Base-by-base conservation (phyloP, 164 flowering plant genomes). In the Umbilicus rupestris region DNA sequence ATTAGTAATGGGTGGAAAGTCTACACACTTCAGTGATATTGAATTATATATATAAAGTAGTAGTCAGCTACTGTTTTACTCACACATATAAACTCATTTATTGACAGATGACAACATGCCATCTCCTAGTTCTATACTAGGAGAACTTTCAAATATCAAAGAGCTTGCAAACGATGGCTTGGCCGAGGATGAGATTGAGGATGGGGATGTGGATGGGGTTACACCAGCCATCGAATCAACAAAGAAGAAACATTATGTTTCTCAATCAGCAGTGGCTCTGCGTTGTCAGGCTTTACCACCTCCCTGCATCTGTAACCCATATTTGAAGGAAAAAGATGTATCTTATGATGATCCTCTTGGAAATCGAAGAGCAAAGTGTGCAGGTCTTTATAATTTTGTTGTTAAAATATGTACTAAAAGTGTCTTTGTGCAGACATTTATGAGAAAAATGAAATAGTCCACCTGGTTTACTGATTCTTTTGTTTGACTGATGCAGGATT, bases 201-300 rank as follows among this genome's bases (percentile, higher is more conserved):
- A 35, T 35, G 37, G 7, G 37, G 7, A 42, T 5, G 71, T 69
- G 60, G 42, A 63, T 12, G 82, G 70, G 64, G 77, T 77, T 66
- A 8, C 71, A 33, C 41, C 60, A 35, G 73, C 17, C 39, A 41
- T n/a, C 67, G 80, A 69, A 68, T 50, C 69, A 19, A 71, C 69
- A 64, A 83, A 72, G 77, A 77, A 59, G 58, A 78, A 70, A 30
- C 78, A 69, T 70, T 88, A 85, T 78, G 90, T 94, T 58, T 80
- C 97, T 64, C 95, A 81, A 66, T 85, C 97, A 69, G 99, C 96
- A 0, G 83, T 94, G 70, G 95, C 97, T 70, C 80, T 94, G 67
- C 88, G 97, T 49, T 91, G 87, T 64, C 84, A 88, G 35, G 96
- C 85, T 37, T 82, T 87, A 87, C 97, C 99, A 64, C 99, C 99